These are phyloP conservation scores for Thermothielavioides terrestris DNA, from an alignment of 495 filamentous ascomycete species.

Conservation along the genomic window DNA sequence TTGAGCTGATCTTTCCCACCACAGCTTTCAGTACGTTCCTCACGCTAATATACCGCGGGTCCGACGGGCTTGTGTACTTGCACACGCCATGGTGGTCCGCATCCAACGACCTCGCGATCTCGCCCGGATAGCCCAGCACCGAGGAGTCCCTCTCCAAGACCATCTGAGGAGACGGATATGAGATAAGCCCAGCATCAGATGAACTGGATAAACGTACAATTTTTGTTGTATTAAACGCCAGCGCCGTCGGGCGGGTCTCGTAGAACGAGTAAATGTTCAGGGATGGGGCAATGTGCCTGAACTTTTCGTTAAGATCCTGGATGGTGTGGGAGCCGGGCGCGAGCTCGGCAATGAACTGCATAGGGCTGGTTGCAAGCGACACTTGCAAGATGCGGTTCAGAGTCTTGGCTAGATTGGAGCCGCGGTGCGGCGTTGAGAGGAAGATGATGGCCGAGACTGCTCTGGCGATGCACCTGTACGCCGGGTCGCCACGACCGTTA, in stretches of 20 bases:
- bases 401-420: conserved; percentile 33
- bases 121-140: conserved; percentile 36
- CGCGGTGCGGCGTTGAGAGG: conserved; percentile 43
- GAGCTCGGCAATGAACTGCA: conserved; percentile 40
- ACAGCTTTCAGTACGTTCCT: conserved; percentile 29
- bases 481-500: conserved; percentile 29
- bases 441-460: conserved; percentile 31
- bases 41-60: conserved; percentile 36
- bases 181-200: too few relatives aligned
- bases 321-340: conserved; percentile 24
- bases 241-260: conserved; percentile 32
- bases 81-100: conserved; percentile 44
- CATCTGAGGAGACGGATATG: conserved; percentile 14
- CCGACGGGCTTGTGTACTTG: conserved; percentile 34
- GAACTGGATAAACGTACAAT: conserved; percentile 13
- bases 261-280: conserved; percentile 42
- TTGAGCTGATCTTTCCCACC: conserved; percentile 10
- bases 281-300: conserved; percentile 31
- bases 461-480: conserved; percentile 31
- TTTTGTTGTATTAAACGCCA: conserved; percentile 16
- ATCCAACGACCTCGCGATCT: conserved; percentile 32
- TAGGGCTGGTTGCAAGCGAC: conserved; percentile 20
- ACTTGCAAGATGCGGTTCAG: conserved; percentile 28
- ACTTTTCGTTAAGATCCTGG: conserved; percentile 42
- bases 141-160: conserved; percentile 40